A percentile compares a stretch with the other conserved stretches of the same genome.
These are phyloP conservation scores for Entomortierella lignicola DNA, from an alignment of 192 early-diverging fungal genomes.

Conservation along the genomic window DNA sequence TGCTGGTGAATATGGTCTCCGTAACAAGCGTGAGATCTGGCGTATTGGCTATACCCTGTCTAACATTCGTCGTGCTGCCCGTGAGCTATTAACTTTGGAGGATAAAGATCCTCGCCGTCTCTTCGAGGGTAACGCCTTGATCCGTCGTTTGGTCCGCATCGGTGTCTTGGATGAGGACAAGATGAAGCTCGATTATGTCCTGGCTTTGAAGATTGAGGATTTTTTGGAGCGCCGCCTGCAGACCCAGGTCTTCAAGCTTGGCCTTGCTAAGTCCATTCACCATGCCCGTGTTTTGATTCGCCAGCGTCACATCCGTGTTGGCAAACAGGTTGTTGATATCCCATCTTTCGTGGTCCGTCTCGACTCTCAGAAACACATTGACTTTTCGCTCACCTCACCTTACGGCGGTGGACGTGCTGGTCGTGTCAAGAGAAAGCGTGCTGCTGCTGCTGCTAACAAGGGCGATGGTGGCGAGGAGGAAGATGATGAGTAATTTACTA, in stretches of 20 bases:
- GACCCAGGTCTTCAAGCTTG: constrained; percentile 99
- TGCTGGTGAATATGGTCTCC: constrained; percentile 96
- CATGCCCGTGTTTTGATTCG: constrained; percentile 98
- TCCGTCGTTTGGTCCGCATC: constrained; percentile 97
- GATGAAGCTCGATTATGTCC: constrained; percentile 98
- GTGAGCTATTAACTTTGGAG: constrained; percentile 98
- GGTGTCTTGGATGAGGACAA: constrained; percentile 98
- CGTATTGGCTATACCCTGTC: constrained; percentile 96
- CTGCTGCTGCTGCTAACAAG: constrained; percentile 71
- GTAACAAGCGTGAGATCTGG: constrained; percentile 99
- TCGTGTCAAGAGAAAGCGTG: constrained; percentile 96
- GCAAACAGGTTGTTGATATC: constrained; percentile 98
- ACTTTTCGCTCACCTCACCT: constrained; percentile 84
- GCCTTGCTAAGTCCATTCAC: constrained; percentile 98
- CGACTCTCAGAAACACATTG: constrained; percentile 71
- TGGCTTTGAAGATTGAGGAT: constrained; percentile 97
- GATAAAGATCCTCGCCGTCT: constrained; percentile 97
- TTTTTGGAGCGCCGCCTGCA: constrained; percentile 98
- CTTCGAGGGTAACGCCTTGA: constrained; percentile 98
- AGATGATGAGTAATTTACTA: constrained; percentile 50
- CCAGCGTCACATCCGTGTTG: constrained; percentile 98
- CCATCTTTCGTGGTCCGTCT: constrained; percentile 94
- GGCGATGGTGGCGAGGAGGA: constrained; percentile 69
- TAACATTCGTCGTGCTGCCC: constrained; percentile 99
- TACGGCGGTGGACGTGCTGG: constrained; percentile 98